These are phyloP conservation scores for Neofusicoccum ribis DNA, from an alignment of 2,329 filamentous ascomycete genomes.

Conservation along the genomic window DNA sequence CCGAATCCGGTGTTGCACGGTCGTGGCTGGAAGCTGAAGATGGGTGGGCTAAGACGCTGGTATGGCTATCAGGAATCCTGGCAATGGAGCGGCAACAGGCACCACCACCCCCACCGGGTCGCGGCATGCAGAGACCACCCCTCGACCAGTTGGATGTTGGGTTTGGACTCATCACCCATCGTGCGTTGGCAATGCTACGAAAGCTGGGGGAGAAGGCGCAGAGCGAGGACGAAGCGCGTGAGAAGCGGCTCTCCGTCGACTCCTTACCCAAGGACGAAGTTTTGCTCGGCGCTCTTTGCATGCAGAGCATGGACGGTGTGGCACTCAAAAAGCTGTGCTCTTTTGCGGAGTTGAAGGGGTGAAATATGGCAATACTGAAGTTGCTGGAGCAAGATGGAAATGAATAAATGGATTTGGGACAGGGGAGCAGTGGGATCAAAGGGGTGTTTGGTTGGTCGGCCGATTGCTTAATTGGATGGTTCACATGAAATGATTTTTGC, in stretches of 20 bases:
- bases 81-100: constrained; percentile 28
- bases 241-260: constrained; percentile 26
- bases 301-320: constrained; percentile 44
- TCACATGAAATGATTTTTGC: not conserved
- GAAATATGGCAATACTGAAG: not conserved
- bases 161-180: constrained; percentile 44
- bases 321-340: constrained; percentile 44
- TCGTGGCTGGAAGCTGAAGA: constrained; percentile 82
- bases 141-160: constrained; percentile 38
- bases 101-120: not conserved
- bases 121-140: constrained; percentile 26
- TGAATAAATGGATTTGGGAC: not conserved
- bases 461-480: constrained; percentile 1
- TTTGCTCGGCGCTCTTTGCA: constrained; percentile 48
- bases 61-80: constrained; percentile 72
- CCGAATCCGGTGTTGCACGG: constrained; percentile 71
- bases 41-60: constrained; percentile 78
- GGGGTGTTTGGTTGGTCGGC: not conserved
- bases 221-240: constrained; percentile 32
- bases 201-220: constrained; percentile 47
- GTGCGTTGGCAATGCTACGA: constrained; percentile 49
- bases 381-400: not conserved
- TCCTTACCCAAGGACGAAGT: constrained; percentile 46
- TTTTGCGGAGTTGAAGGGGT: constrained; percentile 38
- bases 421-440: not conserved